Conservation (phyloP, 305 asterid species). For the Solanum hybrid region DNA sequence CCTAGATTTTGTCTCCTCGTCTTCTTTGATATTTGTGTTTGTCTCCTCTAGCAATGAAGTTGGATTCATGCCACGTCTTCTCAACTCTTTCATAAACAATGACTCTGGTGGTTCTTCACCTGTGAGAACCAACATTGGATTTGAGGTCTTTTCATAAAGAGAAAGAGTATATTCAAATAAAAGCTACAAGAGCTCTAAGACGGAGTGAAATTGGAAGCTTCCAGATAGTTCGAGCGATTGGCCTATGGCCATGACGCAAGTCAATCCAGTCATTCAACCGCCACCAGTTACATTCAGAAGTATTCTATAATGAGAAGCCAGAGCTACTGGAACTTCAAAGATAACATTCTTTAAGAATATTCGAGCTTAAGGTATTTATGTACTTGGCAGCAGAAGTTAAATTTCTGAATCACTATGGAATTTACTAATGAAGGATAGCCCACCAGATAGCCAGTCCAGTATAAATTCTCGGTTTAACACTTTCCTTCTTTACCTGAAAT, state of each 20-base stretch:
- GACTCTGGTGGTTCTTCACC: constrained; percentile 97
- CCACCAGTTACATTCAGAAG: background rate
- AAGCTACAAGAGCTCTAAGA: background rate
- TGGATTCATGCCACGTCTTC: constrained; percentile 80
- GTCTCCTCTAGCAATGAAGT: constrained; percentile 84
- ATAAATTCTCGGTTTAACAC: background rate
- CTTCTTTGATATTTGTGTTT: constrained; percentile 35
- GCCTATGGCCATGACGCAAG: background rate
- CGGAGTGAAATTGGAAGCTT: background rate
- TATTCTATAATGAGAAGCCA: background rate
- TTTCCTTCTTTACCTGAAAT: background rate
- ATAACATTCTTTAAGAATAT: background rate
- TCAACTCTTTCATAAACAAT: constrained; percentile 79
- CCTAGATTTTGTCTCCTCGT: constrained; percentile 41
- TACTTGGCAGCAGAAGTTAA: background rate
- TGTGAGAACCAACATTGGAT: constrained; percentile 18
- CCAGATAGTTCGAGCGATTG: background rate
- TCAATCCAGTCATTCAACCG: background rate
- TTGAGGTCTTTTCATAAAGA: background rate
- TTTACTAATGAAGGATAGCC: background rate
- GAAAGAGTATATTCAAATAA: background rate
- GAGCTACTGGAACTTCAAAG: background rate
- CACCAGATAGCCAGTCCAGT: background rate
- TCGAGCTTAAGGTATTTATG: background rate
- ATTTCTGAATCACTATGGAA: background rate